Base-by-base conservation (phyloP, 805 yeast genomes). In the Candida nonsorbophila region DNA sequence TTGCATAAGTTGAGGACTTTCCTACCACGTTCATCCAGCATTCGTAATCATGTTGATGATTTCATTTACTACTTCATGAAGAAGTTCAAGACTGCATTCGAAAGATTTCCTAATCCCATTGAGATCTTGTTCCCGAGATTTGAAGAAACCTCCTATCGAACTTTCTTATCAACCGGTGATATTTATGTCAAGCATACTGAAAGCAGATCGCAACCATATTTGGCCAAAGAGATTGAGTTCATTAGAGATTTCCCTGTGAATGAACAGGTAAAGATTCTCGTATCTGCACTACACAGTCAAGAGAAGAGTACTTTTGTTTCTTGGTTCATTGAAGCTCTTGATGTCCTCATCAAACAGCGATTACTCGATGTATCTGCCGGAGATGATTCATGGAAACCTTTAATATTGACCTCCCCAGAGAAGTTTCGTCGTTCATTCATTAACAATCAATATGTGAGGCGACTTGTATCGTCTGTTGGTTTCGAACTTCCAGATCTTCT, bases 41-140 rank as follows among this genome's bases (percentile, higher is more conserved):
- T 77, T 4, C 62, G 85, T 34, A 62, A 59, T 17, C 86, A 80
- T 32, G 70, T 82, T 8, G 79, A 76, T 20, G 72, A 77, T 25
- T 78, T 90, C 41, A 58, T 83, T 20, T 64, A 67, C 14, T 77
- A 79, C 42, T 86, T 68, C 41, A 74, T 85, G 74, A 68, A 72
- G 31, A 72, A 72, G 38, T 63, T 64, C 78, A 43, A 73, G 60
- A 26, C 58, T 53, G 46, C 68, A 58, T 35, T 61, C 67, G 33
- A 63, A 54, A 14, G 66, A 50, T 42, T 69, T 78, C 38, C 88
- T 72, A 27, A 60, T 69, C 30, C 68, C 68, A 44, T 76, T 52
- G 95, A 86, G 45, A 44, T 90, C 3, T 56, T 86, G 29, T 84
- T 85, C 48, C 73, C 83, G 24, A 62, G 79, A 42, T 37, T 73